Evolutionary conservation across 129 eudicot genomes (phyloP).

Genomic region (Daucus carota): DH1_v3.0 NC_030388.2:32584501-32585000

Average conservation of each 20-base stretch:
- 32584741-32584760: not conserved
- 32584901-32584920: not conserved
- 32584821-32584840: not conserved
- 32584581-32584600: slow-evolving; percentile 22
- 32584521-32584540: not conserved
- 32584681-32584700: not conserved
- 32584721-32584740: not conserved
- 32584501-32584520: not conserved
- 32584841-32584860: not conserved
- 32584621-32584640: slow-evolving; percentile 26
- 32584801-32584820: not conserved
- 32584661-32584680: not conserved
- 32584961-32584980: not conserved
- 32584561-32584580: slow-evolving; percentile 41
- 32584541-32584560: slow-evolving; percentile 19
- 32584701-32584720: not conserved
- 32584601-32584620: slow-evolving; percentile 35
- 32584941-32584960: not conserved
- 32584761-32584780: not conserved
- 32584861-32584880: not conserved
- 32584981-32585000: not conserved
- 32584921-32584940: not conserved
- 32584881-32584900: not conserved
- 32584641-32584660: not conserved
- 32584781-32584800: too few species aligned